Conservation (phyloP, 2,329 filamentous ascomycete species). For the Paracoccidioides brasiliensis region DNA sequence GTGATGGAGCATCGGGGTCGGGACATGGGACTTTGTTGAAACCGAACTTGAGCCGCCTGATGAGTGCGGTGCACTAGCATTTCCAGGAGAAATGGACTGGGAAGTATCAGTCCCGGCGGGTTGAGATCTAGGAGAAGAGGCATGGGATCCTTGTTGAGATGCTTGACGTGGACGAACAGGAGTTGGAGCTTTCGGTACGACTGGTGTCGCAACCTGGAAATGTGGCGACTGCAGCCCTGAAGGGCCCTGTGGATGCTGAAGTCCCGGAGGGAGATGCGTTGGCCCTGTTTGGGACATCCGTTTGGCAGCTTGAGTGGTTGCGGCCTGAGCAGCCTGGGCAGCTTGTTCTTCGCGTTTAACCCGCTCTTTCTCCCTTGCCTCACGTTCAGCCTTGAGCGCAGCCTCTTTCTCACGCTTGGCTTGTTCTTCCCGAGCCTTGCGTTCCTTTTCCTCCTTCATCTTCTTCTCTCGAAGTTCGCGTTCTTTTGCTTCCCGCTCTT, state of each 20-base stretch:
- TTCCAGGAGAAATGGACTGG: constrained; percentile 47
- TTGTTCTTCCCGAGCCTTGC: constrained; percentile 31
- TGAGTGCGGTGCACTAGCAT: constrained; percentile 50
- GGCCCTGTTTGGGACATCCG: constrained; percentile 48
- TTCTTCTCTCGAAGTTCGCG: constrained; percentile 61
- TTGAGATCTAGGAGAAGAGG: constrained; percentile 49
- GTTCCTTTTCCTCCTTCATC: constrained; percentile 50
- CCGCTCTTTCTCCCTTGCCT: constrained; percentile 44
- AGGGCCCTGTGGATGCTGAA: constrained; percentile 40
- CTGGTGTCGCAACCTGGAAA: constrained; percentile 64
- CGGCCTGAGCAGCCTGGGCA: constrained; percentile 7
- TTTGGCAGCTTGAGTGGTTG: constrained; percentile 22
- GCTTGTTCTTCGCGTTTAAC: constrained; percentile 31
- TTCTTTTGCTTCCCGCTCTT: constrained; percentile 48
- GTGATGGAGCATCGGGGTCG: constrained; percentile 41
- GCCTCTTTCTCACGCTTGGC: constrained; percentile 44
- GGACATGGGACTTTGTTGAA: constrained; percentile 45
- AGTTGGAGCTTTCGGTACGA: constrained; percentile 67
- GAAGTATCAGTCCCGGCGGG: constrained; percentile 42
- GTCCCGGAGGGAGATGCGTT: constrained; percentile 40
- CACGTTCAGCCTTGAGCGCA: constrained; percentile 32
- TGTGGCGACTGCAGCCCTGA: constrained; percentile 60
- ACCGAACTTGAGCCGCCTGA: constrained; percentile 52
- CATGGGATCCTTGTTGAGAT: constrained; percentile 64
- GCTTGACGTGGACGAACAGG: constrained; percentile 62